Evolutionary conservation across 2,329 filamentous ascomycete genomes (phyloP), one percentile per base, ranked within the genome.

Genomic region (Aspergillus ochraceoroseus): DNA sequence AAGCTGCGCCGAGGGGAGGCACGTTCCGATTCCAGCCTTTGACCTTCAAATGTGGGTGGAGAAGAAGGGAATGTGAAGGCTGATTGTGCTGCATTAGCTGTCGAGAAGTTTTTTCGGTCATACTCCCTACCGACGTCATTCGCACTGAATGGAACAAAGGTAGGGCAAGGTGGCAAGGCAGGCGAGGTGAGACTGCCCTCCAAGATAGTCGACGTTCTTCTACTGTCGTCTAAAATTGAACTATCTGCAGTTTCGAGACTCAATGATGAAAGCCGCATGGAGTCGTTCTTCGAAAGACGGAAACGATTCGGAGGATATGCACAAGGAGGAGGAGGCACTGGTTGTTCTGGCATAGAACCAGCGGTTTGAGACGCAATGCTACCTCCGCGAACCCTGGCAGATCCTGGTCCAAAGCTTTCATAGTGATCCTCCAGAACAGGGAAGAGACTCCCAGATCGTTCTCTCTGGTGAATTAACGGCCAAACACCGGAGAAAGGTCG

Each of bases 211-310:
- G 56, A 56, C 15, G 51, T 51, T 25, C 53, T 52, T 35, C 48
- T 44, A 27, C 55, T 54, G 19, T 63, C 63, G 7, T 65, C 61
- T 17, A 65, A 39, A 26, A 65, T 65, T 2, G 63, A 65, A 38
- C 62, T 66, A 43, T 64, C 61, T 3, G 59, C 63, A 1, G 61
- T 66, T 35, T 64, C 63, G 1, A 65, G 41, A 35, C 63, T 66
- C 44, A 63, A 46, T 1, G 60, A 62, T 8, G 63, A 66, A 26
- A 62, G 50, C 2, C 62, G 54, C 48, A 59, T 53, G 3, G 61
- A 65, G 38, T 64, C 62, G 27, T 64, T 62, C 40, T 55, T 56
- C 17, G 59, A 52, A 9, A 64, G 53, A 20, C 54, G 58, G 39
- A 63, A 58, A 23, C 61, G 50, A 28, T 59, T 59, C n/a, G 53